These are phyloP conservation scores for Bjerkandera adusta DNA, from an alignment of 1,284 basidiomycete species.

Conservation along the genomic window DNA sequence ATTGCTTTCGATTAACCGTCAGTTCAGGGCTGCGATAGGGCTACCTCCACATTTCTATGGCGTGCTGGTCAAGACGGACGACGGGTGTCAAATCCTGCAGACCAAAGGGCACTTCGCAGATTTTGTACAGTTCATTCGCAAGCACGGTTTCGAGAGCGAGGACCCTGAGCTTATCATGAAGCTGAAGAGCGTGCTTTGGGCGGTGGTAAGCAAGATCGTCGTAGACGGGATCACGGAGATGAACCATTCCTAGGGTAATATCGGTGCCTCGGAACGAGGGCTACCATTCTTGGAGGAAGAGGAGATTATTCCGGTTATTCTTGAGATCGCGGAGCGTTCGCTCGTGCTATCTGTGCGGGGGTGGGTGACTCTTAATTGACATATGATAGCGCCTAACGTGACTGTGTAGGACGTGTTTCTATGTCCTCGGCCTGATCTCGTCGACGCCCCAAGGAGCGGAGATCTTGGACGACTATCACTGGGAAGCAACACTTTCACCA, in stretches of 20 bases:
- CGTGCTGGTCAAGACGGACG: constrained; percentile 93
- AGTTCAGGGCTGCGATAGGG: constrained; percentile 47
- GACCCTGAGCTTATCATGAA: constrained; percentile 85
- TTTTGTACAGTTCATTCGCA: constrained; percentile 88
- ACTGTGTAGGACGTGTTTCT: constrained; percentile 85
- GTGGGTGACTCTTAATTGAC: constrained; percentile 43
- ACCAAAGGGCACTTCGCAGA: constrained; percentile 92
- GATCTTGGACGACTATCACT: constrained; percentile 86
- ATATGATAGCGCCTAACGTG: constrained; percentile 12
- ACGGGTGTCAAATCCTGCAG: constrained; percentile 87
- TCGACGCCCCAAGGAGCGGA: constrained; percentile 75
- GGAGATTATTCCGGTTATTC: constrained; percentile 85
- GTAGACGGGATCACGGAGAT: no score
- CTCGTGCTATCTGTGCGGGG: constrained; percentile 90
- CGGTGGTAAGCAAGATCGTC: constrained; percentile 66
- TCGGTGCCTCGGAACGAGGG: constrained; percentile 88
- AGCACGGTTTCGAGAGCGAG: constrained; percentile 82
- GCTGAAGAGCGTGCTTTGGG: constrained; percentile 96
- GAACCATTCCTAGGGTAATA: constrained; percentile 79
- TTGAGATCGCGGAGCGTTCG: constrained; percentile 91
- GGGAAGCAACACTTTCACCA: constrained; percentile 89
- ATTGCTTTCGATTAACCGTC: constrained; percentile 78
- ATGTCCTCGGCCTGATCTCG: constrained; percentile 85
- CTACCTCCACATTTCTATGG: constrained; percentile 97
- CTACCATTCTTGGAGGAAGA: constrained; percentile 95